Percentiles rank a stretch among this genome's conserved stretches.
phyloP scores from a whole-genome alignment of 2,329 filamentous ascomycete species.

The Colletotrichum cordylinicola region DNA sequence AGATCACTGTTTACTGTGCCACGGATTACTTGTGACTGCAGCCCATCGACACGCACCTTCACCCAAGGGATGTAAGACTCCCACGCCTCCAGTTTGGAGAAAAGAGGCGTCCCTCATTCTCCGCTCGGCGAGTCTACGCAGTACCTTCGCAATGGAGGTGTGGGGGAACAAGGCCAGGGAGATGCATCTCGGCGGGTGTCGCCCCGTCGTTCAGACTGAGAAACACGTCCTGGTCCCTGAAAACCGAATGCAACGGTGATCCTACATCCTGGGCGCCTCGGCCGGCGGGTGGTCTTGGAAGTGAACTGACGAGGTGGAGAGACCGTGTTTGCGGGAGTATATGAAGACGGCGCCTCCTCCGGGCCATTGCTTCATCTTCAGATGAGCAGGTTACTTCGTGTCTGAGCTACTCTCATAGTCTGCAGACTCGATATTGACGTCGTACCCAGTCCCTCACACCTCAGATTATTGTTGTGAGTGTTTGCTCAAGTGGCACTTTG shows the following conservation, averaged over 20 bases:
- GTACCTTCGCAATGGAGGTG: neutral
- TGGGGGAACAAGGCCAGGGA: conserved; percentile 10
- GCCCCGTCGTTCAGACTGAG: conserved; percentile 21
- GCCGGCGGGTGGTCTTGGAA: neutral
- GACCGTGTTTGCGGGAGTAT: neutral
- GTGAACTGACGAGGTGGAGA: neutral
- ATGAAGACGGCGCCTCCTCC: conserved; percentile 5
- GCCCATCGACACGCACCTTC: neutral
- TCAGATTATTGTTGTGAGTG: neutral
- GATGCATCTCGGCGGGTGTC: conserved; percentile 27
- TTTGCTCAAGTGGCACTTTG: neutral
- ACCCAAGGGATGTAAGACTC: conserved; percentile 2
- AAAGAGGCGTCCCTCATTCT: conserved; percentile 11
- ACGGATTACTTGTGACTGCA: neutral
- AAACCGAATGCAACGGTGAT: neutral
- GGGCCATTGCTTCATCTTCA: neutral
- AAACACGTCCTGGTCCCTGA: neutral
- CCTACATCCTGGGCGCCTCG: neutral
- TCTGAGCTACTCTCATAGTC: neutral
- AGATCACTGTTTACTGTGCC: neutral
- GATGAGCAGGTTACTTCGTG: neutral
- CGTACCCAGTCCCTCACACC: neutral
- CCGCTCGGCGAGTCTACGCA: neutral
- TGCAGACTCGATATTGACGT: neutral
- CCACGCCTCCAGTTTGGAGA: neutral